phyloP scores from a whole-genome alignment of 2,329 filamentous ascomycete species.

The Colletotrichum liaoningense region DNA sequence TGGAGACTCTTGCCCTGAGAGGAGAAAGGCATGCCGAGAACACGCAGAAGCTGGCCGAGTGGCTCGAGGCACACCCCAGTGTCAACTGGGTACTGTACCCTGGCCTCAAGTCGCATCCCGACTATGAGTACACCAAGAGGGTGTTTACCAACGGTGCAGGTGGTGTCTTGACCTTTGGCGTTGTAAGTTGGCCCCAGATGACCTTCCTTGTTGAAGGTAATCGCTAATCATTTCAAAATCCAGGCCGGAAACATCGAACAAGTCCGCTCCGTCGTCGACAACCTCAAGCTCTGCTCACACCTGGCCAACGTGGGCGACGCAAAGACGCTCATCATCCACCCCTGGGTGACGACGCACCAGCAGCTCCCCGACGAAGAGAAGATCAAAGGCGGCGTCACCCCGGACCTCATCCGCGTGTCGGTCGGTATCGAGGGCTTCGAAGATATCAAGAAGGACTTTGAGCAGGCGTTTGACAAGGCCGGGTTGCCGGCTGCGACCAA shows the following conservation, averaged over 20 bases:
- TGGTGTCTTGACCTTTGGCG: slow-evolving; percentile 78
- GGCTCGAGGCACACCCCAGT: slow-evolving; percentile 75
- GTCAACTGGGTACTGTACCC: slow-evolving; percentile 81
- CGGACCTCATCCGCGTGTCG: slow-evolving; percentile 41
- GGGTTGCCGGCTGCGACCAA: slow-evolving; percentile 19
- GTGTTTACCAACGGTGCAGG: slow-evolving; percentile 77
- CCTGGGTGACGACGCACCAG: slow-evolving; percentile 79
- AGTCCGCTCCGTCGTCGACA: slow-evolving; percentile 69
- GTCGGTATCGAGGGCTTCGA: slow-evolving; percentile 74
- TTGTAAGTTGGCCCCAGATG: slow-evolving; percentile 49
- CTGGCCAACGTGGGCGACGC: slow-evolving; percentile 80
- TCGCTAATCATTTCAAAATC: background rate
- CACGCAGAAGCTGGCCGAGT: slow-evolving; percentile 72
- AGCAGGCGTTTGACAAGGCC: slow-evolving; percentile 60
- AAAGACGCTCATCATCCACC: slow-evolving; percentile 79
- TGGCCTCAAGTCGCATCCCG: slow-evolving; percentile 72
- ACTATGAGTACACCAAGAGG: slow-evolving; percentile 74
- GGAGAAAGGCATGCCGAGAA: slow-evolving; percentile 76
- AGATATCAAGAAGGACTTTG: slow-evolving; percentile 78
- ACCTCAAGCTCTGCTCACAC: slow-evolving; percentile 79
- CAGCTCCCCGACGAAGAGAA: slow-evolving; percentile 76
- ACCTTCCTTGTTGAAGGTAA: slow-evolving; percentile 52
- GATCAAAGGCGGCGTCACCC: slow-evolving; percentile 72
- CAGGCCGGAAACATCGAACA: slow-evolving; percentile 47
- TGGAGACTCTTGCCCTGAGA: slow-evolving; percentile 76